Evolutionary conservation across 257 asterid genomes (phyloP).

Genomic region (Coffea eugenioides): DNA sequence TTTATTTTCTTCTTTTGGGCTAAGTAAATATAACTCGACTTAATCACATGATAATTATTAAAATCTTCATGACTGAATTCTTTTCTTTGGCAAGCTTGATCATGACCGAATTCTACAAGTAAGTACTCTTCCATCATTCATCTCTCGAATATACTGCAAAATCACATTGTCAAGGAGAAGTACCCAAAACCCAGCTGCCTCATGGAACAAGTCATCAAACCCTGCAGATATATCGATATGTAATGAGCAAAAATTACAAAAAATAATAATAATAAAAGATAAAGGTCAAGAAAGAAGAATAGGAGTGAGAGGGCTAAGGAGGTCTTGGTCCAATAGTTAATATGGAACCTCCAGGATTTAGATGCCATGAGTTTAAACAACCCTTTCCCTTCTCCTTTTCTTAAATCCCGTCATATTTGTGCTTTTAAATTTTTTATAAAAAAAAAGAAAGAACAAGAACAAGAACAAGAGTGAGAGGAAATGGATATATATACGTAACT

Average conservation of each 20-base stretch:
- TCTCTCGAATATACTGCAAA: neutral
- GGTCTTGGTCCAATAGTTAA: no score
- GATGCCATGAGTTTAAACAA: no score
- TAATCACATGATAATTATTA: neutral
- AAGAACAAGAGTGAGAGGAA: neutral
- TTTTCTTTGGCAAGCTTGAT: neutral
- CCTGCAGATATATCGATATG: constrained; percentile 10
- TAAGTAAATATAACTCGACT: no score
- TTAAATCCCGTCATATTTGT: no score
- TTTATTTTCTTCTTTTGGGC: no score
- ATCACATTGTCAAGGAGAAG: neutral
- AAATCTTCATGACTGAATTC: neutral
- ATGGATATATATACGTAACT: constrained; percentile 25
- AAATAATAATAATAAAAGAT: no score
- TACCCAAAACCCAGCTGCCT: neutral
- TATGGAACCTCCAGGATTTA: no score
- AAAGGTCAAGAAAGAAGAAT: no score
- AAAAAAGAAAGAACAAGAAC: neutral
- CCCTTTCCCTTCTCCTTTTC: no score
- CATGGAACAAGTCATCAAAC: constrained; percentile 15
- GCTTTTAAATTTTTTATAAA: neutral
- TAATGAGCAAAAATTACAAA: no score
- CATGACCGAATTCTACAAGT: neutral
- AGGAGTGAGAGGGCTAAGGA: no score
- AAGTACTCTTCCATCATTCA: neutral